Conservation (phyloP, 495 filamentous ascomycete species). For the Schizothecium vesticola region DNA sequence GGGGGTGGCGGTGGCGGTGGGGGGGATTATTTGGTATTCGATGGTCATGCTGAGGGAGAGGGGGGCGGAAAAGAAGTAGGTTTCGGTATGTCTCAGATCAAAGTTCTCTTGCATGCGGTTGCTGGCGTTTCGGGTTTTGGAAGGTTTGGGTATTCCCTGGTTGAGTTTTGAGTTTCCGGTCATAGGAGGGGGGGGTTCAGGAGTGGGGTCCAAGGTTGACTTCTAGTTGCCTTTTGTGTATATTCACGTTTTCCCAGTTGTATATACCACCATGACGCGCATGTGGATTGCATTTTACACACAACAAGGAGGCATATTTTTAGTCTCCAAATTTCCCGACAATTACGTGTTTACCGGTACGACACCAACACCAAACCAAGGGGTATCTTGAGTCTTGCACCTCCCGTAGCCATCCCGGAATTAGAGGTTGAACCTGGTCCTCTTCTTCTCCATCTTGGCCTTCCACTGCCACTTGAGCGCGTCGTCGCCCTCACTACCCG, state of each 20-base stretch:
- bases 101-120: neutral
- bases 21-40: constrained; percentile 53
- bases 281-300: too few species aligned
- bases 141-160: neutral
- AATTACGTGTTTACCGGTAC: neutral
- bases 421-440: constrained; percentile 87
- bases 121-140: neutral
- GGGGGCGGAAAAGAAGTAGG: constrained; percentile 18
- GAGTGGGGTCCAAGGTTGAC: neutral
- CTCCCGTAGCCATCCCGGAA: neutral
- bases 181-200: neutral
- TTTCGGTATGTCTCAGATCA: neutral
- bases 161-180: neutral
- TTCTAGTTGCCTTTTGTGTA: neutral
- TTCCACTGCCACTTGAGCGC: constrained; percentile 88
- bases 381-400: constrained; percentile 9
- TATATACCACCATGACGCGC: neutral
- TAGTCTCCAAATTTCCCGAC: neutral
- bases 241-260: neutral
- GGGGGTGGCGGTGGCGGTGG: constrained; percentile 50
- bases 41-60: constrained; percentile 42
- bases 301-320: neutral
- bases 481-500: constrained; percentile 66
- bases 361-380: neutral
- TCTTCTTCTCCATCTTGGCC: constrained; percentile 82